Percentiles rank a stretch among this genome's conserved stretches.
These are phyloP conservation scores for Backusella psychrophila DNA, from an alignment of 192 early-diverging fungal genomes.

Conservation along the genomic window DNA sequence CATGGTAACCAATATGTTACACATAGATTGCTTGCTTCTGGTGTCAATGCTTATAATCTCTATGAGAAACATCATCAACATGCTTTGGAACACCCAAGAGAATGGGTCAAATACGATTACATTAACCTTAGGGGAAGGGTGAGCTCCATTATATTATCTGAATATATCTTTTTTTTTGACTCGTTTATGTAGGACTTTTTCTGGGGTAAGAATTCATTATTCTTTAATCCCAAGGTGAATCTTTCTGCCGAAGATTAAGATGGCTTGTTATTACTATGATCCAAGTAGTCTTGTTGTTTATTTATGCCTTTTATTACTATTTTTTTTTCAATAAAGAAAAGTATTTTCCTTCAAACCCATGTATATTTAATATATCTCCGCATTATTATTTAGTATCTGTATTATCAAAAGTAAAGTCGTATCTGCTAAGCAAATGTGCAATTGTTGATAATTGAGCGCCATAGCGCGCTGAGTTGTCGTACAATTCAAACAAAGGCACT, in stretches of 20 bases:
- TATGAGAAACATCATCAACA: slow-evolving; percentile 27
- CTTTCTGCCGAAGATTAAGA: slow-evolving; percentile 21
- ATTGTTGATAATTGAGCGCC: slow-evolving; percentile 67
- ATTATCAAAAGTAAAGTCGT: slow-evolving; percentile 38
- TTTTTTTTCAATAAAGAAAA: background rate
- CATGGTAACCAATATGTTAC: background rate
- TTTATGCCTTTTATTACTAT: background rate
- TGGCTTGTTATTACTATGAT: background rate
- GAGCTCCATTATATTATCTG: slow-evolving; percentile 3
- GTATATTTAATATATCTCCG: background rate
- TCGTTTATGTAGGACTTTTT: slow-evolving; percentile 21
- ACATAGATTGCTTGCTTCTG: slow-evolving; percentile 27
- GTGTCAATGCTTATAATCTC: slow-evolving; percentile 37
- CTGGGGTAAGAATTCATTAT: slow-evolving; percentile 31
- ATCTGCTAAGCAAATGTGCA: slow-evolving; percentile 62
- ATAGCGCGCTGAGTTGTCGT: slow-evolving; percentile 75
- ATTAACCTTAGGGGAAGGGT: slow-evolving; percentile 64
- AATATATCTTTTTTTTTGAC: background rate
- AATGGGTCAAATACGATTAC: slow-evolving; percentile 33
- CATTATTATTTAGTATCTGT: background rate
- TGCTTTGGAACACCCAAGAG: slow-evolving; percentile 24
- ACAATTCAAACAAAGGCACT: slow-evolving; percentile 77
- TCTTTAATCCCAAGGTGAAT: slow-evolving; percentile 30
- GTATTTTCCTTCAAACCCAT: background rate
- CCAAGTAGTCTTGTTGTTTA: background rate